phyloP scores from a whole-genome alignment of 352 stramenopile species.

The Globisporangium polare region DNA sequence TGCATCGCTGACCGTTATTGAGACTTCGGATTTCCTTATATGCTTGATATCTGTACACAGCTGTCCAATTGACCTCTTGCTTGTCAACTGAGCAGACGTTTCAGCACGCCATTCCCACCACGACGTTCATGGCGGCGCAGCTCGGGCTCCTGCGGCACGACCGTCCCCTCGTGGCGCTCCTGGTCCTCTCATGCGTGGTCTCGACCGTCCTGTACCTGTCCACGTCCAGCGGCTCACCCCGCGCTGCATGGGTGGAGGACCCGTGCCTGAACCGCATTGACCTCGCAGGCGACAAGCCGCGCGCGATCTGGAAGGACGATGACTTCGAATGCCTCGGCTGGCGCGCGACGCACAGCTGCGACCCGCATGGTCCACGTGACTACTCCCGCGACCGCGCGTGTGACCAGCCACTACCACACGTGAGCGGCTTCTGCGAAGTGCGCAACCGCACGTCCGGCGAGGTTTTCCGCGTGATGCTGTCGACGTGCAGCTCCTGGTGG shows the following conservation, averaged over 20 bases:
- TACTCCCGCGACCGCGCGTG: conserved; percentile 30
- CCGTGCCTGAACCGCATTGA: conserved; percentile 44
- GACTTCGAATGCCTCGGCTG: conserved; percentile 76
- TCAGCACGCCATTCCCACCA: neutral
- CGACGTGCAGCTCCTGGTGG: conserved; percentile 60
- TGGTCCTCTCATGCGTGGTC: neutral
- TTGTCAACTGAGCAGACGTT: neutral
- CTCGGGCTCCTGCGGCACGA: neutral
- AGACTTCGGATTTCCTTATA: neutral
- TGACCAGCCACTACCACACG: conserved; percentile 32
- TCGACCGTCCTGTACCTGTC: neutral
- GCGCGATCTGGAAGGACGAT: conserved; percentile 36
- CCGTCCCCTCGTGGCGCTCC: conserved; percentile 9
- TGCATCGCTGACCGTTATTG: no score
- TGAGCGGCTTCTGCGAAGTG: conserved; percentile 62
- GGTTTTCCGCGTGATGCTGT: conserved; percentile 49
- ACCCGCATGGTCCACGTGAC: conserved; percentile 53
- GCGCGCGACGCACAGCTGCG: conserved; percentile 57
- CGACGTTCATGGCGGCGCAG: neutral
- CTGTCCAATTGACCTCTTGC: neutral
- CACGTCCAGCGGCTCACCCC: neutral
- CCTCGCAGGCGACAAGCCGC: conserved; percentile 25
- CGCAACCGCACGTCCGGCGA: conserved; percentile 52
- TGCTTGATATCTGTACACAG: neutral
- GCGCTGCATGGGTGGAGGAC: neutral